Conservation (phyloP, 2,329 filamentous ascomycete species). For the Dactylellina cionopaga region DNA sequence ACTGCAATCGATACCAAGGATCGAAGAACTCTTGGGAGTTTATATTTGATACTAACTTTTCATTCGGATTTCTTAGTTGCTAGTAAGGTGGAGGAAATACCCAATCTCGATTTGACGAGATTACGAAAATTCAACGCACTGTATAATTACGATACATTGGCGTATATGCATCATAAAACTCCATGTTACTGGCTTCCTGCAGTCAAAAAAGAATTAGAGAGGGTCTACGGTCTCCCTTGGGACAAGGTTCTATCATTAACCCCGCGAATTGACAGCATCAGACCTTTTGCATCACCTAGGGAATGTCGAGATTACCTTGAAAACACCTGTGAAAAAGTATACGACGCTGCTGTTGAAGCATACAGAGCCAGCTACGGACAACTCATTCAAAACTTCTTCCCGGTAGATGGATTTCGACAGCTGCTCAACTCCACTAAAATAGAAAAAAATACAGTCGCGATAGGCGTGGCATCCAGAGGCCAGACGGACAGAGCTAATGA, state of each 20-base stretch:
- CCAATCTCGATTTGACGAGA: not conserved
- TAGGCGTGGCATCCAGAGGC: not conserved
- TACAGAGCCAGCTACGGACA: not conserved
- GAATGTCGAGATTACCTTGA: not conserved
- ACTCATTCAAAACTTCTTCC: not conserved
- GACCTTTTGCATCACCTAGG: constrained; percentile 5
- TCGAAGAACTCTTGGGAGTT: no score
- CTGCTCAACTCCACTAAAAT: no score
- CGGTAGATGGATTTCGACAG: not conserved
- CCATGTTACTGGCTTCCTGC: constrained; percentile 18
- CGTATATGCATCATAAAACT: not conserved
- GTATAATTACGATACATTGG: not conserved
- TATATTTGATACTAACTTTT: no score
- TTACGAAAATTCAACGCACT: not conserved
- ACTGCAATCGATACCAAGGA: no score
- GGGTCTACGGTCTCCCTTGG: constrained; percentile 3
- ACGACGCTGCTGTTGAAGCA: not conserved
- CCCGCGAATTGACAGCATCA: not conserved
- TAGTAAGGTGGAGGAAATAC: not conserved
- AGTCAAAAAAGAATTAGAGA: constrained; percentile 8
- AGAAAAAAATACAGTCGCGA: no score
- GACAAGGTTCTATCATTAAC: not conserved
- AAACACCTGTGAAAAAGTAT: not conserved
- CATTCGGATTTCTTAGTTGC: not conserved
- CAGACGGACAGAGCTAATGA: constrained; percentile 5